Base-by-base conservation (phyloP, 2,329 filamentous ascomycete genomes). In the Grosmannia serpens region DNA sequence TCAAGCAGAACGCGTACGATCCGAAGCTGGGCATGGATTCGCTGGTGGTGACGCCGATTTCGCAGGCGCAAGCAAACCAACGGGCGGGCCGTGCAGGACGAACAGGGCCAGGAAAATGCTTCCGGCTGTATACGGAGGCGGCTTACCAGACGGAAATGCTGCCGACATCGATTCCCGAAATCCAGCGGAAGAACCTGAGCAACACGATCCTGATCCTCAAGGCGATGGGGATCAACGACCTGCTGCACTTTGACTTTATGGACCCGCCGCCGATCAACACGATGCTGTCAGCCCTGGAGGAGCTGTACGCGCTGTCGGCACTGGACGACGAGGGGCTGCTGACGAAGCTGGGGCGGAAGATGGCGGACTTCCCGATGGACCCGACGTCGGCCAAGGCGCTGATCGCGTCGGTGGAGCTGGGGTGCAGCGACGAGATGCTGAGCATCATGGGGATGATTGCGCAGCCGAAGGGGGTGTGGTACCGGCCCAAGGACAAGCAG, bases 361-460 rank as follows among this genome's bases (percentile, higher is more conserved):
- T 99, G 92, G 91, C 94, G 13, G 92, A 99, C 68, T 97, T 97
- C 70, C 94, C 94, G 0, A 97, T 97, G 90, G 91, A 97, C 59
- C 94, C 94, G 0, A 85, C 89, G 0, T 79, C 97, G 0, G 89
- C 91, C 57, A 99, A 97, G 71, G 86, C 90, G 0, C 80, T 99
- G 1, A 95, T 99, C 62, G 64, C 60, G 13, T 89, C 89, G 0
- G 88, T 95, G 2, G 89, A 96, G 53, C 81, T 95, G 64, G 82
- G 86, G 31, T 99, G 95, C 72, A 91, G 89, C 0, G 94, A 99
- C 29, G 94, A 99, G 72, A 85, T 97, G 67, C 83, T 99, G 29
- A 92, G 84, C 63, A 96, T 99, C 61, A 91, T 99, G 2, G 88
- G 91, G 50, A 95, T 96, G 91, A 83, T 99, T 58, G 91, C 88